A percentile compares a stretch with the other conserved stretches of the same genome.
These are phyloP conservation scores for Ophiosphaerella korrae DNA, from an alignment of 2,329 filamentous ascomycete genomes.

Conservation along the genomic window DNA sequence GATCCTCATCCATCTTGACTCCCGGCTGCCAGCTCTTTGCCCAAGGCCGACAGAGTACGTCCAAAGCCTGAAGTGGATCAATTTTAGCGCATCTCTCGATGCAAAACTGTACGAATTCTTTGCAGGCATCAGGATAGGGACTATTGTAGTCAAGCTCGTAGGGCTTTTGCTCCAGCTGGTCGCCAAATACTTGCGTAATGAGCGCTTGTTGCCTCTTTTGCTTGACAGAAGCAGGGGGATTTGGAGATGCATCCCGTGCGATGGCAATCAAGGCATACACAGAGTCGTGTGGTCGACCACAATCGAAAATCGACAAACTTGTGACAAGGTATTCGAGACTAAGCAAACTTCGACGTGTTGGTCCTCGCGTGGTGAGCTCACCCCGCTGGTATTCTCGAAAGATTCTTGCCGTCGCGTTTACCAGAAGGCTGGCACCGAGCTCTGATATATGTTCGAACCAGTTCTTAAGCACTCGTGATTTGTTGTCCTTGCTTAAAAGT, in stretches of 20 bases:
- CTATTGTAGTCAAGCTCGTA: constrained; percentile 42
- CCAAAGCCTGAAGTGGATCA: constrained; percentile 35
- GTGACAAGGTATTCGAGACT: constrained; percentile 46
- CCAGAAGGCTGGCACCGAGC: constrained; percentile 44
- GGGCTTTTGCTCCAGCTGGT: constrained; percentile 2
- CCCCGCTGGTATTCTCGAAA: constrained; percentile 27
- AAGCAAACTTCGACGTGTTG: constrained; percentile 14
- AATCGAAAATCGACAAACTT: constrained; percentile 36
- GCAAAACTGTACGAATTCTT: constrained; percentile 42
- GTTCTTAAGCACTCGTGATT: constrained; percentile 26
- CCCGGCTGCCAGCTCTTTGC: constrained; percentile 13
- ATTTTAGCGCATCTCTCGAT: constrained; percentile 17
- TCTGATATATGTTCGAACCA: constrained; percentile 45
- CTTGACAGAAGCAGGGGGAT: neutral
- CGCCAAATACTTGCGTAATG: neutral
- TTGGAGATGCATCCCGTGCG: constrained; percentile 36
- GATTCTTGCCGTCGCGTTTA: constrained; percentile 41
- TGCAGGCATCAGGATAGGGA: constrained; percentile 36
- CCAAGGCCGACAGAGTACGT: constrained; percentile 50
- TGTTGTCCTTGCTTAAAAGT: constrained; percentile 37
- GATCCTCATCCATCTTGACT: too few species aligned
- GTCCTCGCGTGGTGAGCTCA: neutral
- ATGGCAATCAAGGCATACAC: constrained; percentile 44
- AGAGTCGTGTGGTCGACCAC: constrained; percentile 33
- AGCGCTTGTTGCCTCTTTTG: neutral